Evolutionary conservation across 345 rosid genomes (phyloP).

Genomic region (Gossypium thurberi): DNA sequence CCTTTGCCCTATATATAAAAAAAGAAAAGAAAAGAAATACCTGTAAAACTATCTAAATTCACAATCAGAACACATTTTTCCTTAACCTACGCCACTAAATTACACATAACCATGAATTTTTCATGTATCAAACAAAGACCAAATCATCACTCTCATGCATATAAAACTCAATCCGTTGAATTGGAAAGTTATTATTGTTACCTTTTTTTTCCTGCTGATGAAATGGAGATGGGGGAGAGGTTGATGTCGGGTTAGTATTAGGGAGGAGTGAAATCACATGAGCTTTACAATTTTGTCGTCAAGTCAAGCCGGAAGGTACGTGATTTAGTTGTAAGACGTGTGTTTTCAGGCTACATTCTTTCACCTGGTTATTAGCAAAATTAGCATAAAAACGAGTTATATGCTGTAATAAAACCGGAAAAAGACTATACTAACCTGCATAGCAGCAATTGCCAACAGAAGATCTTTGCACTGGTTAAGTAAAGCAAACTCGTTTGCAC

Average conservation of each 20-base stretch:
- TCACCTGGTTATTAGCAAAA: constrained; percentile 40
- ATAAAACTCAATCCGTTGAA: constrained; percentile 1
- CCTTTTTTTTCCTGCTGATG: background rate
- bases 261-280: constrained; percentile 5
- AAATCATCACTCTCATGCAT: constrained; percentile 13
- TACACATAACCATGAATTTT: constrained; percentile 2
- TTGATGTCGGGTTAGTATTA: constrained; percentile 22
- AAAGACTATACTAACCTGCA: constrained; percentile 38
- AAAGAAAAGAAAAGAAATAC: background rate
- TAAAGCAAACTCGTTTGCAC: constrained; percentile 47
- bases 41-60: constrained; percentile 14
- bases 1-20: constrained; percentile 5
- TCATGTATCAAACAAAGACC: constrained; percentile 1
- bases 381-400: background rate
- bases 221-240: background rate
- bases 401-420: background rate
- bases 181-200: background rate
- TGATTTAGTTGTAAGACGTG: constrained; percentile 45
- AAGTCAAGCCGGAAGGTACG: constrained; percentile 26
- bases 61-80: background rate
- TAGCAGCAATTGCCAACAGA: constrained; percentile 46
- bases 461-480: constrained; percentile 54
- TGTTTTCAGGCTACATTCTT: constrained; percentile 58
- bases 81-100: constrained; percentile 8
- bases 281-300: constrained; percentile 34